Evolutionary conservation across 2,329 filamentous ascomycete species (phyloP).

Genomic region (Byssochlamys sp.): DNA sequence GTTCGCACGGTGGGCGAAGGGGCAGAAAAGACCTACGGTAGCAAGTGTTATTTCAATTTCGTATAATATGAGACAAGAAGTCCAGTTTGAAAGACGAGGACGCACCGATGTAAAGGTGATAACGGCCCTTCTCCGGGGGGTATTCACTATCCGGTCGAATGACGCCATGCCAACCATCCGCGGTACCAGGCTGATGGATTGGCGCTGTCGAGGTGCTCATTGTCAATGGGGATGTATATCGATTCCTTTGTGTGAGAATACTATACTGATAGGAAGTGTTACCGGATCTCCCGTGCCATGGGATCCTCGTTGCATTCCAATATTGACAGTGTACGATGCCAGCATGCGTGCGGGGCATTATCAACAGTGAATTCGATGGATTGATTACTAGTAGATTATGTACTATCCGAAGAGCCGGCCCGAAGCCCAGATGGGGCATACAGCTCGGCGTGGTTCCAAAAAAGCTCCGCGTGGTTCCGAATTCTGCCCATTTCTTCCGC

Average conservation of each 20-base stretch:
- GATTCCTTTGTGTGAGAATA: neutral
- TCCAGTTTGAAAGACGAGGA: neutral
- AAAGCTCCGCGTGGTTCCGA: too few relatives aligned
- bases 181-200: constrained; percentile 15
- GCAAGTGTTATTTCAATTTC: neutral
- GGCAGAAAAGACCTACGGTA: constrained; percentile 50
- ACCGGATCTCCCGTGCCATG: neutral
- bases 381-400: too few relatives aligned
- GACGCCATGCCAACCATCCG: constrained; percentile 41
- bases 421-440: too few relatives aligned
- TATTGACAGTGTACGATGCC: neutral
- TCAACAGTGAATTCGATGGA: too few relatives aligned
- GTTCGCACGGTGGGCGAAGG: constrained; percentile 54
- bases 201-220: neutral
- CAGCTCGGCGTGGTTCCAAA: too few relatives aligned
- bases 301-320: neutral
- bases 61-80: neutral
- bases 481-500: too few relatives aligned
- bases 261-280: neutral
- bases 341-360: too few relatives aligned
- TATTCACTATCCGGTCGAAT: constrained; percentile 41
- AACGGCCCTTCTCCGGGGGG: constrained; percentile 42
- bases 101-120: constrained; percentile 46
- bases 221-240: neutral
- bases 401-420: too few relatives aligned